Conservation (phyloP, 73 alveolate species). For the Tetrahymena borealis region DNA sequence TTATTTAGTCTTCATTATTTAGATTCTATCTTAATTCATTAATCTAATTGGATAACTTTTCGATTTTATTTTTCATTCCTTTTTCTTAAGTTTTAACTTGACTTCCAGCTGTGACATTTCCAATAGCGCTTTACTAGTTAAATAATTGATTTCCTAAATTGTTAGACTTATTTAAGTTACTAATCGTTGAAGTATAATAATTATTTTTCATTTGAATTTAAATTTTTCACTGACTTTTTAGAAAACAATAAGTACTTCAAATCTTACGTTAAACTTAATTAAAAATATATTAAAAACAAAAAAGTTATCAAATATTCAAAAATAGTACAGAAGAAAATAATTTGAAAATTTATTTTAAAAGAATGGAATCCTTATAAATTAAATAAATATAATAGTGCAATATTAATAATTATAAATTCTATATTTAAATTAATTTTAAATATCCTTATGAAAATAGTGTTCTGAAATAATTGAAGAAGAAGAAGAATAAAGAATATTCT, state of each 20-base stretch:
- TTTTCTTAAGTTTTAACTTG: not conserved
- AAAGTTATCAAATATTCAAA: no score
- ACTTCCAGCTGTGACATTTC: not conserved
- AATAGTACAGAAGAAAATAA: no score
- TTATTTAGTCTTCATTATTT: not conserved
- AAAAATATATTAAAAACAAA: no score
- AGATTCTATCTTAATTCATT: not conserved
- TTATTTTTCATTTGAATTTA: not conserved
- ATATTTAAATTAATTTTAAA: no score
- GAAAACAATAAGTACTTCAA: not conserved
- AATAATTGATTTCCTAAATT: not conserved
- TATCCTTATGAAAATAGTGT: no score
- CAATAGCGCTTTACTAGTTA: not conserved
- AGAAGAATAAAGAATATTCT: no score
- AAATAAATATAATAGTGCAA: no score
- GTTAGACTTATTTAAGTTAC: not conserved
- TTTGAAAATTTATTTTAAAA: no score
- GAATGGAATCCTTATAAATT: no score
- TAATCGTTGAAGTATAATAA: not conserved
- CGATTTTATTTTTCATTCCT: not conserved
- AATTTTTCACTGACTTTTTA: not conserved
- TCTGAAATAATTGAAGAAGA: no score
- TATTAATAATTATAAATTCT: no score
- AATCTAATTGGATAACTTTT: not conserved
- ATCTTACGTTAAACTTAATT: not conserved